phyloP scores from a whole-genome alignment of 116 monocot species.

The Dioscorea cayenensis region DNA sequence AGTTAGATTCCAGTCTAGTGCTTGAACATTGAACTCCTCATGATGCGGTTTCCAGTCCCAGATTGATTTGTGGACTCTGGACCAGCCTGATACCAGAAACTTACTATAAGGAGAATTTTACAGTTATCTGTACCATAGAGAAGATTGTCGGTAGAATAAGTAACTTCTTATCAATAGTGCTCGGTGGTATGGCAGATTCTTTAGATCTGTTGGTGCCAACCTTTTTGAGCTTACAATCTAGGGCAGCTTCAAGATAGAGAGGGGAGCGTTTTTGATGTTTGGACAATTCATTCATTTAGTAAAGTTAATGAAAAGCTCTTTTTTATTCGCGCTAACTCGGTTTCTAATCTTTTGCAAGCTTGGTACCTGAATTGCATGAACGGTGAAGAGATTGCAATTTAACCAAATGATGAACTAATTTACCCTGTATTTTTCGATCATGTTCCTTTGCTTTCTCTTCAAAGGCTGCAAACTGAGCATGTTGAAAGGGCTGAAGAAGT shows the following conservation, averaged over 20 bases:
- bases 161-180: not conserved
- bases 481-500: too few relatives aligned
- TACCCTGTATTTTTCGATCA: not conserved
- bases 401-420: not conserved
- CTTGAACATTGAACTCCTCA: not conserved
- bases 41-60: not conserved
- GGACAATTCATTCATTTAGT: conserved; percentile 8
- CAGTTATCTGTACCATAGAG: conserved; percentile 29
- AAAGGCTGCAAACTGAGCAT: not conserved
- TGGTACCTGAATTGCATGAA: not conserved
- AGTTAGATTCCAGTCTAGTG: conserved; percentile 30
- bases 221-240: conserved; percentile 2
- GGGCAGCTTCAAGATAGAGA: not conserved
- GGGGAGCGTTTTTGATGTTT: not conserved
- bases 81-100: not conserved
- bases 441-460: not conserved
- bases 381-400: not conserved
- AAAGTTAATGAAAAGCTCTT: conserved; percentile 1
- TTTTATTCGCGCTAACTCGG: not conserved
- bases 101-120: not conserved
- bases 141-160: conserved; percentile 15
- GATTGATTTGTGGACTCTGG: not conserved
- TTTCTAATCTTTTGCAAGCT: not conserved
- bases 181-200: conserved; percentile 8
- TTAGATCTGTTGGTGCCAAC: not conserved